phyloP scores from a whole-genome alignment of 805 yeast species.

The Ogataea nonfermentans region DNA sequence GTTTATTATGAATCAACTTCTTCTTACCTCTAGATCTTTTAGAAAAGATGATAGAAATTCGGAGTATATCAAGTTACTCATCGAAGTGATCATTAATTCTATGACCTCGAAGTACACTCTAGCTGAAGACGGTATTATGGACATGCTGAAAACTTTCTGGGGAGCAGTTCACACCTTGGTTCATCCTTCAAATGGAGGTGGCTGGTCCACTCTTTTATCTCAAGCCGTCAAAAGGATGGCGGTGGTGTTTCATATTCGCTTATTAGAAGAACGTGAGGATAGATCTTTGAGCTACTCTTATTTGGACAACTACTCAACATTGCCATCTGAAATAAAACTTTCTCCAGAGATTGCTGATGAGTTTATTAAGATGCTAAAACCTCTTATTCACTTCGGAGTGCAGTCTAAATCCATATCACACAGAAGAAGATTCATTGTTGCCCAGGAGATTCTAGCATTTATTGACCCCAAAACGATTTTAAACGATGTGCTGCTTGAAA shows the following conservation, averaged over 20 bases:
- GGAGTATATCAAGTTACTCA: constrained; percentile 28
- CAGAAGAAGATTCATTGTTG: constrained; percentile 54
- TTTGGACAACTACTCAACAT: constrained; percentile 23
- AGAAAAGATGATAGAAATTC: constrained; percentile 25
- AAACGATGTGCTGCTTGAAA: constrained; percentile 58
- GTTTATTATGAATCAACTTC: constrained; percentile 54
- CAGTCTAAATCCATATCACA: constrained; percentile 66
- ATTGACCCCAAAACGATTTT: constrained; percentile 54
- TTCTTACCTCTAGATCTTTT: constrained; percentile 26
- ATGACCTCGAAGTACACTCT: constrained; percentile 48
- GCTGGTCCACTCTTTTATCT: constrained; percentile 76
- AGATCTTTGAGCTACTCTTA: constrained; percentile 21
- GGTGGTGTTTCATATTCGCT: constrained; percentile 58
- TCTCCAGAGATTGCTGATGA: constrained; percentile 21
- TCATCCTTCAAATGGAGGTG: constrained; percentile 91
- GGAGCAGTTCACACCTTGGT: constrained; percentile 75
- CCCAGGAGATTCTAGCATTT: constrained; percentile 63
- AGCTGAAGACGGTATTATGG: constrained; percentile 46
- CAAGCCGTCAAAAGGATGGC: constrained; percentile 61
- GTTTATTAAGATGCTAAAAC: constrained; percentile 43
- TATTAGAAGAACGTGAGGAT: constrained; percentile 46
- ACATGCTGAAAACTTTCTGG: constrained; percentile 51
- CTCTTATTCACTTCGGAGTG: constrained; percentile 64
- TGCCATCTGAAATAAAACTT: constrained; percentile 27
- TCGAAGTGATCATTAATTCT: constrained; percentile 55